These are phyloP conservation scores for Fusarium sp. DNA, from an alignment of 2,329 filamentous ascomycete species.

Conservation along the genomic window DNA sequence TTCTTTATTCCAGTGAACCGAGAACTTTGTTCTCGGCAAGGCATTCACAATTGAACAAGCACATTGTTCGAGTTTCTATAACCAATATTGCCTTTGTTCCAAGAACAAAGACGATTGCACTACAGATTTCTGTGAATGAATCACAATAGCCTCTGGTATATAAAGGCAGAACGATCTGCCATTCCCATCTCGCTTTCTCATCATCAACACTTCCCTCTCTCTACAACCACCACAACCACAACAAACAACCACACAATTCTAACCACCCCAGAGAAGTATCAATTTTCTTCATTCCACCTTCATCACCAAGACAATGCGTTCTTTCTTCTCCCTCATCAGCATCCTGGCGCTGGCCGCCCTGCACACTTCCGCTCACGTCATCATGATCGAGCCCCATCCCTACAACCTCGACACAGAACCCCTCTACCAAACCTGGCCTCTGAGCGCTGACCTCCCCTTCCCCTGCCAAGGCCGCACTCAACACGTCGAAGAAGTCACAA, in stretches of 20 bases:
- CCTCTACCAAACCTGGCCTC: conserved; percentile 41
- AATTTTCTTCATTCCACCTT: not conserved
- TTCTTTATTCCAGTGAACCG: not conserved
- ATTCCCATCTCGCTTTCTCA: not conserved
- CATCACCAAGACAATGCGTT: conserved; percentile 7
- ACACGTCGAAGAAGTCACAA: conserved; percentile 44
- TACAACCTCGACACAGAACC: conserved; percentile 49
- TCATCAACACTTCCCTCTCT: not conserved
- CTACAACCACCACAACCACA: not conserved
- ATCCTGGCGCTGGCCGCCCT: conserved; percentile 19
- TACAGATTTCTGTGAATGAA: not conserved
- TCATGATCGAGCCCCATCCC: conserved; percentile 52
- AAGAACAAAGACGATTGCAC: not conserved
- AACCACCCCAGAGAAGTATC: not conserved
- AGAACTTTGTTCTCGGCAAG: rapidly evolving
- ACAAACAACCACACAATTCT: not conserved
- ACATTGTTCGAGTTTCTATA: too few relatives aligned
- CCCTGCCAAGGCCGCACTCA: conserved; percentile 46
- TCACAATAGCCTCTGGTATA: not conserved
- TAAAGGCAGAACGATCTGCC: not conserved
- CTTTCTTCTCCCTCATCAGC: conserved; percentile 1
- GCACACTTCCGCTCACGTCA: conserved; percentile 33
- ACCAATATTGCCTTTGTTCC: not conserved
- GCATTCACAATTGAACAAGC: not conserved
- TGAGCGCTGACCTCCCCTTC: conserved; percentile 41